Evolutionary conservation across 345 rosid species (phyloP).

Genomic region (Crucihimalaya himalaica): DNA sequence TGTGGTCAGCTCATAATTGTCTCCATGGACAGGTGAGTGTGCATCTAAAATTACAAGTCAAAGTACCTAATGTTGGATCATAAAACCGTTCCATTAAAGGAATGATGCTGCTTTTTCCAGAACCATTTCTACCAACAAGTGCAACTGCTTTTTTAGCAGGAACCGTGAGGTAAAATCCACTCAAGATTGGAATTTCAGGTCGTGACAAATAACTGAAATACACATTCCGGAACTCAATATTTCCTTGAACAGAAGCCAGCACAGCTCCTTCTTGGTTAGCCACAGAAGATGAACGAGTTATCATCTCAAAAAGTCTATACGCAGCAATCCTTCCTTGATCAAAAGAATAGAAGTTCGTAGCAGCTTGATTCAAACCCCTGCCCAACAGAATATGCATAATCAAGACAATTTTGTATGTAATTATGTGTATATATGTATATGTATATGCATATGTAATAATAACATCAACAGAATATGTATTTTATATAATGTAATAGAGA

Average conservation of each 20-base stretch:
- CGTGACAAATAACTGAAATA: slow-evolving; percentile 98
- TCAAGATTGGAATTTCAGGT: slow-evolving; percentile 95
- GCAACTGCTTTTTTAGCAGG: slow-evolving; percentile 97
- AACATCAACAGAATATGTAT: not conserved
- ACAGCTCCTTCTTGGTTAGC: slow-evolving; percentile 69
- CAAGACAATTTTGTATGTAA: not conserved
- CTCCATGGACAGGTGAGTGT: slow-evolving; percentile 23
- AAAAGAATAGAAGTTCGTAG: slow-evolving; percentile 96
- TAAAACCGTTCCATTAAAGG: slow-evolving; percentile 98
- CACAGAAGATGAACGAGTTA: slow-evolving; percentile 82
- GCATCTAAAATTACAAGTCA: slow-evolving; percentile 20
- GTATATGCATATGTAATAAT: not conserved
- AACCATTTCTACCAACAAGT: slow-evolving; percentile 99
- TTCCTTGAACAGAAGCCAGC: slow-evolving; percentile 73
- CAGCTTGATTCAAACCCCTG: slow-evolving; percentile 98
- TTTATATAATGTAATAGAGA: slow-evolving; percentile 45
- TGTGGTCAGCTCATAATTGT: slow-evolving; percentile 18
- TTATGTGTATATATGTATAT: slow-evolving; percentile 16
- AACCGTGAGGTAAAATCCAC: slow-evolving; percentile 96
- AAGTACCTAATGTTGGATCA: slow-evolving; percentile 95
- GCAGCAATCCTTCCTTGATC: slow-evolving; percentile 99
- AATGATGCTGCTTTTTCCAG: slow-evolving; percentile 97
- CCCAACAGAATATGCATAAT: slow-evolving; percentile 25
- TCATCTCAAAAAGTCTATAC: slow-evolving; percentile 96
- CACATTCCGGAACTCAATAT: slow-evolving; percentile 96